Conservation (phyloP, 495 filamentous ascomycete species). For the Lineolata rhizophorae region DNA sequence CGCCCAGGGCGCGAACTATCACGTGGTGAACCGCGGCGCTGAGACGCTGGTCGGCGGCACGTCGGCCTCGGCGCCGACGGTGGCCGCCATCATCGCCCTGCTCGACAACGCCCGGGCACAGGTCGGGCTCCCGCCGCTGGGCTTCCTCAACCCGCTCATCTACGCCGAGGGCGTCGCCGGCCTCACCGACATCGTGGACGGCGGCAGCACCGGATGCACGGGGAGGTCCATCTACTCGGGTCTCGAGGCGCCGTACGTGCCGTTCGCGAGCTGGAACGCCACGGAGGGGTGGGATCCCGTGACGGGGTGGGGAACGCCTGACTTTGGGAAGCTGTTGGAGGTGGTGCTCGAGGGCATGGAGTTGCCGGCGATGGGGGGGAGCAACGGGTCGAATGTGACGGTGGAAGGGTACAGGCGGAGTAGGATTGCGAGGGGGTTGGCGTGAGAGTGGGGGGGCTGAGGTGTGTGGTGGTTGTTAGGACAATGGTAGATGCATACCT, state of each 20-base stretch:
- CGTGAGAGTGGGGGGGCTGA: no score
- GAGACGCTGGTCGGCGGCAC: conserved; percentile 36
- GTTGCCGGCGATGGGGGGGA: no score
- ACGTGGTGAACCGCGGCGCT: conserved; percentile 29
- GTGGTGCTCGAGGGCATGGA: conserved; percentile 3
- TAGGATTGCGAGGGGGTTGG: no score
- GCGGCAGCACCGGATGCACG: conserved; percentile 39
- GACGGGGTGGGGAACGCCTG: conserved; percentile 34
- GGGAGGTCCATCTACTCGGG: conserved; percentile 25
- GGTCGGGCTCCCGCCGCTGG: conserved; percentile 31
- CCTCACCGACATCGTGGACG: conserved; percentile 40
- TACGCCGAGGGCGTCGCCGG: conserved; percentile 30
- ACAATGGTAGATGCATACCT: no score
- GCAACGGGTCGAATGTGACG: no score
- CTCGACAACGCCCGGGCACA: conserved; percentile 44
- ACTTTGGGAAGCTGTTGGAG: conserved; percentile 16
- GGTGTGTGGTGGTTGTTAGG: no score
- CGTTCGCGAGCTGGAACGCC: conserved; percentile 20
- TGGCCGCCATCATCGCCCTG: conserved; percentile 38
- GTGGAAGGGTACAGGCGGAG: no score
- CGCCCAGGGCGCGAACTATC: conserved; percentile 33
- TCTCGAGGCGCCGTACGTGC: conserved; percentile 11
- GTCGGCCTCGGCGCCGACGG: conserved; percentile 38
- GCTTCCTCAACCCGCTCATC: conserved; percentile 59
- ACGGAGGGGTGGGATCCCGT: conserved; percentile 40